Base-by-base conservation (phyloP, 164 flowering plant species). In the Tinospora cordifolia region DNA sequence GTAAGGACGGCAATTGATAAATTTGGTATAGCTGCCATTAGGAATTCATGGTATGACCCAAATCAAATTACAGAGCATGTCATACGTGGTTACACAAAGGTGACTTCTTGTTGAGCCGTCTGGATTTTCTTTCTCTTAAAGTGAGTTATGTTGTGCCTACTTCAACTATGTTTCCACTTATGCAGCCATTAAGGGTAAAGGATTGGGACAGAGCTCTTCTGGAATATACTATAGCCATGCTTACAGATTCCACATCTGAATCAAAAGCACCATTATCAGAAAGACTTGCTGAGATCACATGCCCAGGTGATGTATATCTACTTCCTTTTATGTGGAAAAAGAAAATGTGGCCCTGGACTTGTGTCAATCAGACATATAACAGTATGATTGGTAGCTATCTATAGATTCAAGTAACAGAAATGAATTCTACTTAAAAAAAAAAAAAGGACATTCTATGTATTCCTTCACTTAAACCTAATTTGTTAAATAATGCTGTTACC, bases 191-290 rank as follows among this genome's bases (percentile, higher is more conserved):
- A 69, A 87, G 77, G 76, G 75, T 75, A 6, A 94, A 86, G 79
- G 86, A 78, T 69, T 94, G 98, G 98, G 98, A 94, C 67, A 84
- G 58, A 73, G 96, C 97, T 69, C 86, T 93, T 8, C 79, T 86
- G 59, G 97, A 90, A 72, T 86, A 76, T 81, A 84, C 83, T 0
- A 77, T 85, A 59, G 85, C 93, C 34, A 79, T 85, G 86, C 84
- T 94, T 63, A 75, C 86, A 26, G 87, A 81, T 75, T 70, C 82
- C 26, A 74, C 75, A 65, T 72, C 85, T 62, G 78, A 85, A 79
- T 68, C 82, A 70, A 86, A 86, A 66, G 85, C 81, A 34, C 84
- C 94, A n/a, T 71, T 86, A 9, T 38, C 77, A n/a, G 71, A 83
- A 77, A 86, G 93, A 74, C 91, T 92, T 27, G 71, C 77, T 64